phyloP scores from a whole-genome alignment of 164 flowering plant species.

The Houttuynia cordata region DNA sequence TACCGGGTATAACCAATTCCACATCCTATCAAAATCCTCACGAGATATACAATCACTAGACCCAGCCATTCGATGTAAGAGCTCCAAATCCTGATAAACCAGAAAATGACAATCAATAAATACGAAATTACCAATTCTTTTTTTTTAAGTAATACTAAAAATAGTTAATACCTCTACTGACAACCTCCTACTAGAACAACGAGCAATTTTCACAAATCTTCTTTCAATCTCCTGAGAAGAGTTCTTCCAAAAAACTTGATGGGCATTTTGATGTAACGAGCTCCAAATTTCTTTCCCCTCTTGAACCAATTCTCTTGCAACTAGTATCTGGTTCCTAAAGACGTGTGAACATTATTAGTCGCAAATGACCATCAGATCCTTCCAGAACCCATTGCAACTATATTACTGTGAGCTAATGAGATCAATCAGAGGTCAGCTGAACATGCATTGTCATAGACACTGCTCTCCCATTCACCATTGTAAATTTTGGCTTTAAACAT shows the following conservation, averaged over 20 bases:
- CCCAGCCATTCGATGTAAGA: slow-evolving; percentile 57
- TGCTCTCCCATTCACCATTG: not conserved
- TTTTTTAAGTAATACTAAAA: no score
- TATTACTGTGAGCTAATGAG: not conserved
- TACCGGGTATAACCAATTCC: slow-evolving; percentile 92
- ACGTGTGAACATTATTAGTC: not conserved
- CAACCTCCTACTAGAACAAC: slow-evolving; percentile 50
- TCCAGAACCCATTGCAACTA: not conserved
- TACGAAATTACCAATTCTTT: not conserved
- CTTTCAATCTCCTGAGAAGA: slow-evolving; percentile 46
- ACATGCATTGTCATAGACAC: not conserved
- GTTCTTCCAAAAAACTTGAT: slow-evolving; percentile 58
- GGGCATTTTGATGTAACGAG: slow-evolving; percentile 38
- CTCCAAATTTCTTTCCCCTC: slow-evolving; percentile 74
- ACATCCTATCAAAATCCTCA: slow-evolving; percentile 76
- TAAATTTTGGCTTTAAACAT: not conserved
- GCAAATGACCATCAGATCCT: not conserved
- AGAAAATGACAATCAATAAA: not conserved
- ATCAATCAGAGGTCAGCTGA: not conserved
- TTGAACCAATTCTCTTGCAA: slow-evolving; percentile 60
- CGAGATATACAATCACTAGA: slow-evolving; percentile 42
- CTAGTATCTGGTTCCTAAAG: slow-evolving; percentile 55
- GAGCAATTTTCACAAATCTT: slow-evolving; percentile 57
- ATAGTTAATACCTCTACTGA: slow-evolving; percentile 49
- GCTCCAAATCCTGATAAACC: slow-evolving; percentile 53